Conservation (phyloP, 495 filamentous ascomycete species). For the Bombardia bombarda region DNA sequence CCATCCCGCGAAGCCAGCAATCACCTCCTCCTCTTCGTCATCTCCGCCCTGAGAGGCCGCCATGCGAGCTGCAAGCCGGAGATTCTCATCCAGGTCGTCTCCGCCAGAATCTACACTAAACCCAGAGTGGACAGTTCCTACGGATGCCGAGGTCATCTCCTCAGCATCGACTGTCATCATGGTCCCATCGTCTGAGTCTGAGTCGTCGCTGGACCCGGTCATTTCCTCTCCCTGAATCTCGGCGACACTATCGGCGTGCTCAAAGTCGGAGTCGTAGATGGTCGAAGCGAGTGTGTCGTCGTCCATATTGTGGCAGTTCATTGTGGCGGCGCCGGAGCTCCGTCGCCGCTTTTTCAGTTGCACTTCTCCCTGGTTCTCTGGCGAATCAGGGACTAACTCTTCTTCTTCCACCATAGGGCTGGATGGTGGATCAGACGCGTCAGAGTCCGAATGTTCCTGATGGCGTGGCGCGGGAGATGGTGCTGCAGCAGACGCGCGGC, state of each 20-base stretch:
- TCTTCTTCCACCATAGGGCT: conserved; percentile 55
- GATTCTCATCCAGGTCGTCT: conserved; percentile 61
- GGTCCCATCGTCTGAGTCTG: conserved; percentile 63
- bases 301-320: conserved; percentile 49
- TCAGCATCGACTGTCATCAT: conserved; percentile 63
- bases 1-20: conserved; percentile 52
- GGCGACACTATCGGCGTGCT: conserved; percentile 49
- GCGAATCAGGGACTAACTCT: conserved; percentile 54
- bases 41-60: conserved; percentile 67
- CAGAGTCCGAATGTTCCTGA: conserved; percentile 27
- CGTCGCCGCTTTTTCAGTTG: conserved; percentile 59
- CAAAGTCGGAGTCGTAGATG: conserved; percentile 63
- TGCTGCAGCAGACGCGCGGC: conserved; percentile 57
- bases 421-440: conserved; percentile 54
- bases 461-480: conserved; percentile 37
- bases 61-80: conserved; percentile 65
- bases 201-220: conserved; percentile 43
- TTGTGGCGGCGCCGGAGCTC: conserved; percentile 54
- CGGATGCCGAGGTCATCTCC: conserved; percentile 61
- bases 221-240: conserved; percentile 48
- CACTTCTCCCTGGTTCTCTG: conserved; percentile 59
- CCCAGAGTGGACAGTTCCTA: conserved; percentile 47
- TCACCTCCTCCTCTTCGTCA: conserved; percentile 72
- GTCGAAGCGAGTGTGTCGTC: conserved; percentile 67
- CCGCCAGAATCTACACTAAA: conserved; percentile 57